Evolutionary conservation across 192 early-diverging fungal species (phyloP), one percentile per base, ranked within the genome.

Genomic region (Backusella australiensis): DNA sequence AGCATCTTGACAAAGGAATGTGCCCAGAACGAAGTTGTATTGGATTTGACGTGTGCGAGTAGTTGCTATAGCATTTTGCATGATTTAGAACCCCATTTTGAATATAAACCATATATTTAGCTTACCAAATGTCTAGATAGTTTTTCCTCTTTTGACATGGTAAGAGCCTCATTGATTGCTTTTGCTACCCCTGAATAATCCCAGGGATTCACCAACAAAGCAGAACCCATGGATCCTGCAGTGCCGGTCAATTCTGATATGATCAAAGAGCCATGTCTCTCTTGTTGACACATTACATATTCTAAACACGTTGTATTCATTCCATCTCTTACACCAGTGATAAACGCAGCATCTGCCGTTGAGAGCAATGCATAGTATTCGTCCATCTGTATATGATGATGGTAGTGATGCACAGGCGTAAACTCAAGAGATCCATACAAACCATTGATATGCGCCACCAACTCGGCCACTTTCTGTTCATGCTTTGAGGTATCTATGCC

Each of bases 221-320:
- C 93, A 11, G 90, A 89, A 65, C 92, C 90, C 19, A 95, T 81
- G 14, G 89, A 89, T 17, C 93, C 94, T n/a, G 95, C 95, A 21
- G 95, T 96, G 38, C 98, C 98, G 4, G 97, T 96, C 77, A 99
- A 97, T 80, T 99, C 98, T 74, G 94, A 95, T 65, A 99, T 83
- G 46, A 99, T 94, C 66, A 99, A 85, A 36, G 94, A 93, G 29
- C 93, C 93, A 69, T 93, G 86, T 72, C 93, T 94, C 75, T 94
- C 92, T 32, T 92, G 84, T 81, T 98, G 97, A 83, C 96, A 97
- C 63, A 98, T 93, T 17, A 97, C 91, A 84, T 92, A 98, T 84
- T 98, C 96, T 59, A 96, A 92, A 69, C 91, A 92, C 14, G 94
- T 96, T 0, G 97, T 97, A 81, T 98, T 98, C 96, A 99, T 98